Evolutionary conservation across 208 protist genomes (phyloP).

Genomic region (Strigomonas culicis): DNA sequence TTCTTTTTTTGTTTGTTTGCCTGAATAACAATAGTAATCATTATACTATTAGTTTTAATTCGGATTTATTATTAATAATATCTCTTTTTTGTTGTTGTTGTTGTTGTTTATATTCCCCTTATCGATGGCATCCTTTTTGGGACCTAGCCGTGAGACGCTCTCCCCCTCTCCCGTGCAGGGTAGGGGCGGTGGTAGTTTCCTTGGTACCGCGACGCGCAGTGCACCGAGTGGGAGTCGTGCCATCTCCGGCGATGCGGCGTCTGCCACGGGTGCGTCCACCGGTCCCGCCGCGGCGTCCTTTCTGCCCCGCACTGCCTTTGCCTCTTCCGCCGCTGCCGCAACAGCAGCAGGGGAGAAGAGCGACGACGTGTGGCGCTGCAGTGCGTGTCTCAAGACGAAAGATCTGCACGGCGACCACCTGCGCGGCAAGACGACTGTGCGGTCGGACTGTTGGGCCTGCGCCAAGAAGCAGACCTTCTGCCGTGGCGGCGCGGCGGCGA

Average conservation of each 20-base stretch:
- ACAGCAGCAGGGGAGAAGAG: constrained; percentile 11
- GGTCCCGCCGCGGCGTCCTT: too few species aligned
- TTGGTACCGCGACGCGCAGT: too few species aligned
- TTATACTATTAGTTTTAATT: neutral
- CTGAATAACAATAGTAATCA: neutral
- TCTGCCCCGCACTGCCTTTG: neutral
- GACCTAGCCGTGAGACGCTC: too few species aligned
- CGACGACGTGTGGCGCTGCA: constrained; percentile 29
- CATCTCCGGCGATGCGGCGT: too few species aligned
- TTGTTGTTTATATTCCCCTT: neutral
- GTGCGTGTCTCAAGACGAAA: constrained; percentile 32
- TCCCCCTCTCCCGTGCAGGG: too few species aligned
- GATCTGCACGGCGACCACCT: constrained; percentile 36
- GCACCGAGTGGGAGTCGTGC: too few species aligned
- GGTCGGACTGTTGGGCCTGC: constrained; percentile 60
- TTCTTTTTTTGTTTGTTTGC: neutral
- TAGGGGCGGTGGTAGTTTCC: too few species aligned
- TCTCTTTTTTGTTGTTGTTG: neutral
- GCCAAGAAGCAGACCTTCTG: constrained; percentile 41
- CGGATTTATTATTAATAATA: neutral
- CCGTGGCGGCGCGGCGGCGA: neutral
- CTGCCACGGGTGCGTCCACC: too few species aligned
- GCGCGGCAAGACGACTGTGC: constrained; percentile 36
- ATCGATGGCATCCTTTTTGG: too few species aligned
- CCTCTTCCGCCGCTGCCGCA: constrained; percentile 3